Base-by-base conservation (phyloP, 257 asterid genomes). In the Marsdenia floribunda region DNA sequence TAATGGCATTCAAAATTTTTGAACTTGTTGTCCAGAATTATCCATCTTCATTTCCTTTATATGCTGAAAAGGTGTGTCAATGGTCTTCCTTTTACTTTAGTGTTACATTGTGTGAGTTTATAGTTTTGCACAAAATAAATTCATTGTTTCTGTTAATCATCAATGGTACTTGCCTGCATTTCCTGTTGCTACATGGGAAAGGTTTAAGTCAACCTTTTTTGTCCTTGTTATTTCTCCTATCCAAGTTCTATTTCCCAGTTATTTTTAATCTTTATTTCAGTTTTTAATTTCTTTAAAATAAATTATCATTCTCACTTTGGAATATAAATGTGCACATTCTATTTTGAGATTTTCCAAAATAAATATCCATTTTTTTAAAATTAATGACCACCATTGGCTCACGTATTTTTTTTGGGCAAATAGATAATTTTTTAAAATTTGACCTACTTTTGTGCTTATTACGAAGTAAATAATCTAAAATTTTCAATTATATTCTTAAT, bases 1-100 rank as follows among this genome's bases (percentile, higher is more conserved):
- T 94, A 88, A 88, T 85, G 96, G 96, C 98, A 69, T 90, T 92
- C 88, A 89, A 86, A 81, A 87, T 89, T 86, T 76, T 81, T 54
- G 99, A 94, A 83, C 96, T 94, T 63, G 78, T 89, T 75, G 85
- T 90, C 83, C 92, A 86, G 88, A 80, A 81, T 84, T 86, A 80
- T 83, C 96, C 99, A 61, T 86, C 89, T 68, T 83, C 96, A 59
- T 90, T 90, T 84, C 80, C 89, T 71, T 53, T 82, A 47, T 89
- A 89, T 80, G 90, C 96, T 81, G 96, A 90, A 79, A 92, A 92
- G 98, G 99, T 94, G 82, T 13, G 75, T 76, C 67, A 64, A 26
- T 42, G 44, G 68, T 29, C 72, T 79, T 24, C 42, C 37, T 63
- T n/a, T 65, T 70, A 52, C 70, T 70, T 35, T 60, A 44, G 64